A percentile compares a stretch with the other conserved stretches of the same genome.
These are phyloP conservation scores for Articulospora tetracladia DNA, from an alignment of 495 filamentous ascomycete species.

Conservation along the genomic window DNA sequence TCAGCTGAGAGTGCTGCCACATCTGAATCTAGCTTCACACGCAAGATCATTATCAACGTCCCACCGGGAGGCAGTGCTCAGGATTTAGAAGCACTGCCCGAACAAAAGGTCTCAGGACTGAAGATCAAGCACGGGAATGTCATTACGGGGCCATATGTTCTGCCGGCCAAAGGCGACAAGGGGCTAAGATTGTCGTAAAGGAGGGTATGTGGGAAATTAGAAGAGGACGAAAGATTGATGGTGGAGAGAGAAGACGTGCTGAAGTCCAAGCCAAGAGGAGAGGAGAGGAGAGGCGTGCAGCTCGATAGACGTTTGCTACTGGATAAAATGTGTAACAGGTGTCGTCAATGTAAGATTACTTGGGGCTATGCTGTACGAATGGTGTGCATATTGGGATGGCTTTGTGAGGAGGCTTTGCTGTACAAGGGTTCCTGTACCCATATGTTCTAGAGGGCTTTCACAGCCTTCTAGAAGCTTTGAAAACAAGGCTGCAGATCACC, in stretches of 20 bases:
- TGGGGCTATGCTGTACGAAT: slow-evolving; percentile 12
- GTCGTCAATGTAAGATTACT: slow-evolving; percentile 14
- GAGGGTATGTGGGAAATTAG: slow-evolving; percentile 88
- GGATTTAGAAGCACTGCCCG: slow-evolving; percentile 33
- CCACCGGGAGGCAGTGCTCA: slow-evolving; percentile 46
- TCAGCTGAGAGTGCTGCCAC: slow-evolving; percentile 31
- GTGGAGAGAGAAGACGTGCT: slow-evolving; percentile 84
- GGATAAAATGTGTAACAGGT: neutral
- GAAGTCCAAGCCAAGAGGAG: slow-evolving; percentile 72
- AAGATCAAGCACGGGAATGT: slow-evolving; percentile 59
- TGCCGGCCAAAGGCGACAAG: slow-evolving; percentile 58
- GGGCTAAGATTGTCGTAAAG: slow-evolving; percentile 60
- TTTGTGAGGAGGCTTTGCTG: neutral
- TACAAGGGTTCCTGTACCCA: neutral
- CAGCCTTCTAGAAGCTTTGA: slow-evolving; percentile 15
- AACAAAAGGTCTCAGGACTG: slow-evolving; percentile 56
- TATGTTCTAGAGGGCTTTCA: neutral
- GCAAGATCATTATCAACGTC: slow-evolving; percentile 71
- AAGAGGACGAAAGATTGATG: slow-evolving; percentile 88
- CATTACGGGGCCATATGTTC: slow-evolving; percentile 68
- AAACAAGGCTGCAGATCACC: slow-evolving; percentile 17
- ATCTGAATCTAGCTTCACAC: slow-evolving; percentile 47
- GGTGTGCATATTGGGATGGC: neutral
- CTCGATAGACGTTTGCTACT: slow-evolving; percentile 5
- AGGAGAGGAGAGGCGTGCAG: slow-evolving; percentile 21